Conservation (phyloP, 176 grass and related monocot species). For the Saccharum spontaneum region DNA sequence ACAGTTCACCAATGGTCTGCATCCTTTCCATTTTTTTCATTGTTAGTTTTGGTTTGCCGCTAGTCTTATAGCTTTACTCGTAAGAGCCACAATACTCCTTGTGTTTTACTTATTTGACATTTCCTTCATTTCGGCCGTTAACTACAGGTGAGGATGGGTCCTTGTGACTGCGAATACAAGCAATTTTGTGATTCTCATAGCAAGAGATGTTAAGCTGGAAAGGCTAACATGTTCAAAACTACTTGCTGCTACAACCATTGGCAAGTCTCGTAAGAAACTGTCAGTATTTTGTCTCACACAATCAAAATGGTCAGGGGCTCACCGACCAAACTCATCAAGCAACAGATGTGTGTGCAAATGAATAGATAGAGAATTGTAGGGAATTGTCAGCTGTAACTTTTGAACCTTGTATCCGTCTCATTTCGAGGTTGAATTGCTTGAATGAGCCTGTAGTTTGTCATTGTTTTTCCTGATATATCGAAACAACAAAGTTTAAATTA, state of each 20-base stretch:
- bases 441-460: constrained; percentile 18
- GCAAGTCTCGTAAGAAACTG: not conserved
- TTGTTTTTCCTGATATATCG: constrained; percentile 10
- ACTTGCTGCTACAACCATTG: constrained; percentile 14
- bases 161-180: constrained; percentile 66
- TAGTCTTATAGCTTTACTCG: not conserved
- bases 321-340: not conserved
- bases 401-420: not conserved
- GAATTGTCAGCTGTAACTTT: not conserved
- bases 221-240: not conserved
- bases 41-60: not conserved
- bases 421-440: not conserved
- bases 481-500: not conserved
- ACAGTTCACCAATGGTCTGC: not conserved
- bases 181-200: constrained; percentile 87
- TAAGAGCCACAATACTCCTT: not conserved
- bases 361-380: not conserved
- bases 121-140: not conserved
- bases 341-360: constrained; percentile 7
- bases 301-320: not conserved
- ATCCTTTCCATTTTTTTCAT: constrained; percentile 12
- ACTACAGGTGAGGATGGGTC: constrained; percentile 71
- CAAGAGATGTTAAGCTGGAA: constrained; percentile 18
- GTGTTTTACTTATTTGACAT: not conserved
- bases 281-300: constrained; percentile 4